Percentiles rank a stretch among this genome's conserved stretches.
Conservation (phyloP, 371 early-diverging fungal species). For the Actinomortierella wolfii region DNA sequence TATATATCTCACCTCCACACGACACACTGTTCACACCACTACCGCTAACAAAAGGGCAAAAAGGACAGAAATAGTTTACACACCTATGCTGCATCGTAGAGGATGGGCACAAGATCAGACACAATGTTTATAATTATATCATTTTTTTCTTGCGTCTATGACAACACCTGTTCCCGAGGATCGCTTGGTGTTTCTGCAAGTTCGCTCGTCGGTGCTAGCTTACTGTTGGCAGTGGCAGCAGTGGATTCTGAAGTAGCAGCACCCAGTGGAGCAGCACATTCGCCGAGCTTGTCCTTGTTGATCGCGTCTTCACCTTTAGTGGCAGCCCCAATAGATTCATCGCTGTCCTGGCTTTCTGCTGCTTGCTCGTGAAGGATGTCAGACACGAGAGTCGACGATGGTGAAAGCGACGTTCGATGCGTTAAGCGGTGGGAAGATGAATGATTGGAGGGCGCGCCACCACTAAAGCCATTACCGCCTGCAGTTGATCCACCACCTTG, state of each 20-base stretch:
- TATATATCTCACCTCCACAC: too few species aligned
- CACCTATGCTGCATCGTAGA: too few species aligned
- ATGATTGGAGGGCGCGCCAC: too few species aligned
- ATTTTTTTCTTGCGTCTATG: background rate
- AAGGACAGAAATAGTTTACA: too few species aligned
- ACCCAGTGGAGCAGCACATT: background rate
- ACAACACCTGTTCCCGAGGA: conserved; percentile 1
- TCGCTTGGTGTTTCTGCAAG: too few species aligned
- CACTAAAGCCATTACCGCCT: too few species aligned
- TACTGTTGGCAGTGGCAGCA: conserved; percentile 1
- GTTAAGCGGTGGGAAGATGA: background rate
- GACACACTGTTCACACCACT: too few species aligned
- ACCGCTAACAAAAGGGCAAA: too few species aligned
- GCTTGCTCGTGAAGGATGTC: conserved; percentile 12
- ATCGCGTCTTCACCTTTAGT: background rate
- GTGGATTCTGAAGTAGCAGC: background rate
- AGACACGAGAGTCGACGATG: conserved; percentile 22
- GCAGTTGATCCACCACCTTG: too few species aligned
- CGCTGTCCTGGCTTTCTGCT: conserved; percentile 1
- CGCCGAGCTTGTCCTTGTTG: too few species aligned
- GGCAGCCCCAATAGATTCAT: background rate
- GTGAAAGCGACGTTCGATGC: conserved; percentile 17
- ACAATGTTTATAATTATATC: too few species aligned
- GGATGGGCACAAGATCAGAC: too few species aligned
- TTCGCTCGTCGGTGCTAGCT: background rate